These are phyloP conservation scores for Curvularia hawaiiensis DNA, from an alignment of 2,329 filamentous ascomycete genomes.

Conservation along the genomic window DNA sequence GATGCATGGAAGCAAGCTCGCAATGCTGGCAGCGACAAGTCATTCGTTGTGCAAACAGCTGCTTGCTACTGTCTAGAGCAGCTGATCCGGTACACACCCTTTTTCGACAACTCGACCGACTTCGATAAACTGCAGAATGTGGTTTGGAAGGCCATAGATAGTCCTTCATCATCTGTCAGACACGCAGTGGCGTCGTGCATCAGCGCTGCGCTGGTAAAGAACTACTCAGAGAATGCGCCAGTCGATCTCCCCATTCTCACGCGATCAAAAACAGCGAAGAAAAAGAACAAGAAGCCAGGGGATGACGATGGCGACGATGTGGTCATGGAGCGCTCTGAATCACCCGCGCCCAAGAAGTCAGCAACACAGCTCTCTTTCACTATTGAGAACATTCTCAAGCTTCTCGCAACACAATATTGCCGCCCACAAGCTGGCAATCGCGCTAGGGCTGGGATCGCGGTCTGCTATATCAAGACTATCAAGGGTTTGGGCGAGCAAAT, in stretches of 20 bases:
- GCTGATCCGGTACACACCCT: conserved; percentile 72
- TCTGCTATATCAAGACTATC: conserved; percentile 85
- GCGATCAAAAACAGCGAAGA: conserved; percentile 69
- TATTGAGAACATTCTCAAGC: conserved; percentile 76
- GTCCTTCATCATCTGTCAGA: conserved; percentile 72
- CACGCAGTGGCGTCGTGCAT: conserved; percentile 87
- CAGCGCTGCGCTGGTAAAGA: conserved; percentile 80
- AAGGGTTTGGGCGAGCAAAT: conserved; percentile 78
- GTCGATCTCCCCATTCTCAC: conserved; percentile 48
- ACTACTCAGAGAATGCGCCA: conserved; percentile 66
- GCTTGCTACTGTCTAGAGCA: conserved; percentile 80
- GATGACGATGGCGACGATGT: conserved; percentile 75
- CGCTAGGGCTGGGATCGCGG: conserved; percentile 78
- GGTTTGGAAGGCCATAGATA: conserved; percentile 87
- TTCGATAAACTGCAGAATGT: conserved; percentile 86
- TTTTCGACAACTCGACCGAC: conserved; percentile 86
- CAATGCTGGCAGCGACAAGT: conserved; percentile 80
- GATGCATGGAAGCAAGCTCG: conserved; percentile 94
- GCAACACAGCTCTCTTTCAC: conserved; percentile 74
- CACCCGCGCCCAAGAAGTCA: conserved; percentile 75
- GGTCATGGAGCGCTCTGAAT: conserved; percentile 68
- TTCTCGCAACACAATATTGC: conserved; percentile 80
- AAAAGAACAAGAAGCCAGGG: conserved; percentile 71
- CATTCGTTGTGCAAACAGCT: conserved; percentile 75
- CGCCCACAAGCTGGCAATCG: conserved; percentile 79